A percentile compares a stretch with the other conserved stretches of the same genome.
Conservation (phyloP, 441 rosid species). For the Populus hybrid region DNA sequence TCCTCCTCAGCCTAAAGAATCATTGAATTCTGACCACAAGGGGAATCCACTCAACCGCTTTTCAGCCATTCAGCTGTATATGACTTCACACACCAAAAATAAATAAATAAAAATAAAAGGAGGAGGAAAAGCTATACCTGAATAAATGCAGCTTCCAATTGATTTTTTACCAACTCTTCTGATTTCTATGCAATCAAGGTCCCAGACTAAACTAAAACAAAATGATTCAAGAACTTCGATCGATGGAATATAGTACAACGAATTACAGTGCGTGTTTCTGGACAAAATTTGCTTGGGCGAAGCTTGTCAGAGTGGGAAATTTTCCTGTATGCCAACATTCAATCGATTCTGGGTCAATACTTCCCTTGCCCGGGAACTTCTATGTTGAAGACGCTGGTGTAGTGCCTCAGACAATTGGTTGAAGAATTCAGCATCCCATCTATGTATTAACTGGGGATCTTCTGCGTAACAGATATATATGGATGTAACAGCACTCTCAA, state of each 20-base stretch:
- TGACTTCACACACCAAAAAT: neutral
- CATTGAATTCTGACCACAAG: neutral
- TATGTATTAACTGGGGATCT: conserved; percentile 76
- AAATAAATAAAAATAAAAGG: neutral
- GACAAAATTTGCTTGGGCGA: neutral
- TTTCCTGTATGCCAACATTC: conserved; percentile 31
- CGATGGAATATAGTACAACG: conserved; percentile 9
- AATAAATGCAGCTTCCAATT: neutral
- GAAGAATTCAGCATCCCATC: conserved; percentile 89
- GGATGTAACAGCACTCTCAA: conserved; percentile 91
- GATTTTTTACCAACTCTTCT: neutral
- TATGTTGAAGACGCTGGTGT: conserved; percentile 80
- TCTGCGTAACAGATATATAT: conserved; percentile 90
- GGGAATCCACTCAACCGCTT: neutral
- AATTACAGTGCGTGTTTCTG: conserved; percentile 9
- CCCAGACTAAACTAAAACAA: conserved; percentile 10
- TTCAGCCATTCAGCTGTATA: neutral
- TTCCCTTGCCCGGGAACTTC: conserved; percentile 70
- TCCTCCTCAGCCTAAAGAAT: neutral
- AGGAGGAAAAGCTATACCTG: neutral
- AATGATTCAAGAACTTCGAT: conserved; percentile 17
- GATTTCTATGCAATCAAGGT: neutral
- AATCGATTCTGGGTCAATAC: conserved; percentile 42
- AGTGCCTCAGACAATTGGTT: conserved; percentile 72
- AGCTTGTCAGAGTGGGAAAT: conserved; percentile 28